Evolutionary conservation across 768 basidiomycete genomes (phyloP).

Genomic region (Boletus sensibilis): DNA sequence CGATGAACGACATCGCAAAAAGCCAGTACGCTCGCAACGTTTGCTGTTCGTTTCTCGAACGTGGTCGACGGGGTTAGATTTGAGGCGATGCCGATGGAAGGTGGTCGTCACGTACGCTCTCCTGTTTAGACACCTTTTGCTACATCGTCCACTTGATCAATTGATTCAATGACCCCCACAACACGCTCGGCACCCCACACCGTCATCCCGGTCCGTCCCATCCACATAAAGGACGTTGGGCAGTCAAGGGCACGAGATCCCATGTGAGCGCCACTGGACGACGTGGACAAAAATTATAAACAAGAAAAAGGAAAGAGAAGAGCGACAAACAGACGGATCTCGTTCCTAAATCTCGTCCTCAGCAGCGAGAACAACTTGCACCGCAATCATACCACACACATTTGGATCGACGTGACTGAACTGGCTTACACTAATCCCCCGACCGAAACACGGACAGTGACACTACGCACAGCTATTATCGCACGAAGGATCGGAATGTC

Average conservation of each 20-base stretch:
- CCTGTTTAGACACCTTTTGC: conserved; percentile 10
- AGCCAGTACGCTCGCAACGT: neutral
- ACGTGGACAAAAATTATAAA: neutral
- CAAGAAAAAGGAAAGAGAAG: neutral
- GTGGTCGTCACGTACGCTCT: neutral
- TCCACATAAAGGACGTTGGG: neutral
- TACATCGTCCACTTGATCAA: conserved; percentile 4
- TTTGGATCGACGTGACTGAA: conserved; percentile 12
- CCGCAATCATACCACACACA: neutral
- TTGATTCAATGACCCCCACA: conserved; percentile 1
- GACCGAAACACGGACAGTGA: neutral
- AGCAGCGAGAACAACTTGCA: neutral
- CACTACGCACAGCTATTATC: neutral
- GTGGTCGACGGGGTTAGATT: neutral
- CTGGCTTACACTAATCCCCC: neutral
- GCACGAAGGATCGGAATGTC: conserved; percentile 2
- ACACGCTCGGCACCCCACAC: too few species aligned
- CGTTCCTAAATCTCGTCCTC: conserved; percentile 19
- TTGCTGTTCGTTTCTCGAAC: neutral
- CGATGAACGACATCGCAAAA: neutral
- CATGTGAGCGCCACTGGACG: neutral
- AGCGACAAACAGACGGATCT: conserved; percentile 2
- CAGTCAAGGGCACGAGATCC: neutral
- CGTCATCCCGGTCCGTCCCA: neutral
- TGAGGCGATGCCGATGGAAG: neutral